These are phyloP conservation scores for Melocanna baccifera DNA, from an alignment of 176 grass and related monocot genomes.

Conservation along the genomic window DNA sequence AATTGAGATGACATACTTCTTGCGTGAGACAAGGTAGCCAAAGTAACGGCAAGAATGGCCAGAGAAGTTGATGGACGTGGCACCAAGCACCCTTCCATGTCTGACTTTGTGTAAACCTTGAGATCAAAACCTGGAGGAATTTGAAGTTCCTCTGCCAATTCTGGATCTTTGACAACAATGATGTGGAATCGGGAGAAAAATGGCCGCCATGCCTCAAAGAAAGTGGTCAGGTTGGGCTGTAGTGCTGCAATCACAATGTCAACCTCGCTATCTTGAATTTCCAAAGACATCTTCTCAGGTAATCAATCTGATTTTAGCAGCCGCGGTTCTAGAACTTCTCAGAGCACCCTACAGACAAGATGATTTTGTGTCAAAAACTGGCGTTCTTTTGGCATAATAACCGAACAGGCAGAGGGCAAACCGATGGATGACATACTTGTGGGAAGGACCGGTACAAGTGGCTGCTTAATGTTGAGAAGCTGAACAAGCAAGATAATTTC, in stretches of 20 bases:
- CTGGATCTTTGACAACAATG: constrained; percentile 84
- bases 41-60: constrained; percentile 77
- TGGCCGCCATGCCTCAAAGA: constrained; percentile 81
- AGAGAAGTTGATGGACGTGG: constrained; percentile 67
- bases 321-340: constrained; percentile 63
- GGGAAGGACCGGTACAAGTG: constrained; percentile 68
- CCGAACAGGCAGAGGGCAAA: neutral
- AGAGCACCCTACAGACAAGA: constrained; percentile 70
- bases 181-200: constrained; percentile 93
- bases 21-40: constrained; percentile 78
- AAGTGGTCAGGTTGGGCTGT: constrained; percentile 63
- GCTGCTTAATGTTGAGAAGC: constrained; percentile 70
- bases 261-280: constrained; percentile 75
- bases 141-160: constrained; percentile 59
- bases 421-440: constrained; percentile 50
- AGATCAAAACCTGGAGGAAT: constrained; percentile 69
- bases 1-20: constrained; percentile 84
- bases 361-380: constrained; percentile 24
- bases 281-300: constrained; percentile 59
- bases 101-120: constrained; percentile 74
- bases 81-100: constrained; percentile 59
- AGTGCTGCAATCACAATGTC: constrained; percentile 94
- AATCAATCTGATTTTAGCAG: constrained; percentile 11
- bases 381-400: constrained; percentile 2
- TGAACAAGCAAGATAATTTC: constrained; percentile 62